These are phyloP conservation scores for Mycena vitilis DNA, from an alignment of 768 basidiomycete genomes.

Conservation along the genomic window DNA sequence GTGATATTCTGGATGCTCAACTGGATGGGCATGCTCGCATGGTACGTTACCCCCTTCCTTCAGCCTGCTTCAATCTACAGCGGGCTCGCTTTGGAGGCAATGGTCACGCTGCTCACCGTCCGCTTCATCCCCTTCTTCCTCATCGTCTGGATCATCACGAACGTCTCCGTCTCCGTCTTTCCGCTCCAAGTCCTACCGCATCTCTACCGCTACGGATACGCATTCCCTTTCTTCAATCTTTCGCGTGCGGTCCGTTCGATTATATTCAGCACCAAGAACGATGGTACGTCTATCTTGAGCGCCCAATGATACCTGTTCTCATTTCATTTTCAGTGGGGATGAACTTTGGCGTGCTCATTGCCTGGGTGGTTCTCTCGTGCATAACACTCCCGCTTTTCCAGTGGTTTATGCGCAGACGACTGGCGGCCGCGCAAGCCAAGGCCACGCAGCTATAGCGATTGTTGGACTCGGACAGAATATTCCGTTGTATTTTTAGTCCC, in stretches of 20 bases:
- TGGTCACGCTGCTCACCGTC: constrained; percentile 65
- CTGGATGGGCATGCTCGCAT: constrained; percentile 65
- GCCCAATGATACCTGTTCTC: constrained; percentile 1
- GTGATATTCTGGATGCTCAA: constrained; percentile 77
- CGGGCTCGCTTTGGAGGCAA: constrained; percentile 70
- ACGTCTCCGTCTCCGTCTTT: constrained; percentile 66
- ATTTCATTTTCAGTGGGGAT: constrained; percentile 58
- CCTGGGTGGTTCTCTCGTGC: constrained; percentile 66
- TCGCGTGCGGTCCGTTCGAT: constrained; percentile 68
- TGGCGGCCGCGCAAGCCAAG: background rate
- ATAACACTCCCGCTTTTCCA: constrained; percentile 64
- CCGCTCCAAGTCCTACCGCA: constrained; percentile 69
- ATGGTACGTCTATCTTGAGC: constrained; percentile 48
- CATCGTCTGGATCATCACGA: constrained; percentile 71
- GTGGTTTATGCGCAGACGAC: constrained; percentile 31
- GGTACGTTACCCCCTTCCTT: constrained; percentile 47
- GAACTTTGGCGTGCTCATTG: constrained; percentile 70
- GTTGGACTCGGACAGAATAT: background rate
- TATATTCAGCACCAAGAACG: constrained; percentile 72
- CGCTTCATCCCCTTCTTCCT: constrained; percentile 72
- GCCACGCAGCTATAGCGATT: background rate
- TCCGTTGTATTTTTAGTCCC: no score
- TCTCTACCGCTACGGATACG: constrained; percentile 75
- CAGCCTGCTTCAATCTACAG: constrained; percentile 46
- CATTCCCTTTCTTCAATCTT: constrained; percentile 78